These are phyloP conservation scores for Diddensiella santjacobensis DNA, from an alignment of 805 yeast genomes.

Conservation along the genomic window DNA sequence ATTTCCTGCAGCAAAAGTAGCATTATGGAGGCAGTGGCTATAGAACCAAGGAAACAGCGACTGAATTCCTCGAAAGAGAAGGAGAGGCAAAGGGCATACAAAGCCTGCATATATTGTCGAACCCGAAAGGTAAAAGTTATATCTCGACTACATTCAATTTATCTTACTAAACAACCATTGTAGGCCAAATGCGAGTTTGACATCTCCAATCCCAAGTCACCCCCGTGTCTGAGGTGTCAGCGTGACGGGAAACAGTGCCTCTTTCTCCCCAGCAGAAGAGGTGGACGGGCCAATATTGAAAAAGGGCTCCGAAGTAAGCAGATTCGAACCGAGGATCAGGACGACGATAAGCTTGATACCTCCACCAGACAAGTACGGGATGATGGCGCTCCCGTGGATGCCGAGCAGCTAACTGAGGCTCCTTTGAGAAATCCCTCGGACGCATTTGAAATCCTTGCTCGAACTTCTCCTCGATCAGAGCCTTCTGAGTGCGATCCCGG, in stretches of 20 bases:
- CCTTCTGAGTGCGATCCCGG: background rate
- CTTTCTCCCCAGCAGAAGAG: conserved; percentile 53
- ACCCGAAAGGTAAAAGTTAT: conserved; percentile 43
- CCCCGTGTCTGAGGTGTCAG: conserved; percentile 79
- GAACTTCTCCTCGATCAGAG: conserved; percentile 9
- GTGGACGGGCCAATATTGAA: conserved; percentile 31
- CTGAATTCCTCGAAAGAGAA: background rate
- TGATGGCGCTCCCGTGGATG: background rate
- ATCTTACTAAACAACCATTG: background rate
- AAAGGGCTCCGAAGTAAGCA: background rate
- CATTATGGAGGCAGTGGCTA: background rate
- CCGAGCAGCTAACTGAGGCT: conserved; percentile 13
- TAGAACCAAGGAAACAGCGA: background rate
- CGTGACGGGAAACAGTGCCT: conserved; percentile 80
- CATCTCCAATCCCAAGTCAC: conserved; percentile 53
- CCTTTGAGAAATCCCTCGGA: conserved; percentile 22
- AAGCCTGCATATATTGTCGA: conserved; percentile 82
- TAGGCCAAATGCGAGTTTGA: conserved; percentile 77
- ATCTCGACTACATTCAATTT: background rate
- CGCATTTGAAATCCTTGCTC: conserved; percentile 22
- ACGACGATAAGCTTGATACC: background rate
- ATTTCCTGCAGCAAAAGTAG: background rate
- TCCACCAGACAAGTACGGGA: conserved; percentile 2
- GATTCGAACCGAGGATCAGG: background rate
- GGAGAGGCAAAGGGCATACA: conserved; percentile 53